A percentile compares a stretch with the other conserved stretches of the same genome.
Conservation (phyloP, 805 yeast genomes). For the Monosporozyma solicola region DNA sequence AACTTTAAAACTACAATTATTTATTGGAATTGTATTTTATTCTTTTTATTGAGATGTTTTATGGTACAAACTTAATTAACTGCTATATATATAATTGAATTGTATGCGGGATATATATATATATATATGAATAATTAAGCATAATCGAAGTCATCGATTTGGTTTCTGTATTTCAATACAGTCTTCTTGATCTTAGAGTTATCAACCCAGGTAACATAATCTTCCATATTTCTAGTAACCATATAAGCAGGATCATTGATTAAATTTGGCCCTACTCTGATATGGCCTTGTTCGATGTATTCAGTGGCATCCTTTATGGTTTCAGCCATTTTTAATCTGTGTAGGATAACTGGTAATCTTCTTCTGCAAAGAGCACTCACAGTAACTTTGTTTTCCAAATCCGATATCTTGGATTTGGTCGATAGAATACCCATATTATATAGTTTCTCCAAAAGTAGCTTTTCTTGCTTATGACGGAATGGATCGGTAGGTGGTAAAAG, state of each 20-base stretch:
- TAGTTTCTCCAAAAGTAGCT: conserved; percentile 75
- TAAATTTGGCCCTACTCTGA: conserved; percentile 92
- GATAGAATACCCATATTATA: conserved; percentile 82
- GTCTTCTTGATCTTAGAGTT: conserved; percentile 86
- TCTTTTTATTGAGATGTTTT: neutral
- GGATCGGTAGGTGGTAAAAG: conserved; percentile 83
- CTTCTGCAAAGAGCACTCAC: conserved; percentile 91
- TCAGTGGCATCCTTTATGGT: conserved; percentile 81
- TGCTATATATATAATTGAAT: too few relatives aligned
- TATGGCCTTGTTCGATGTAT: conserved; percentile 94
- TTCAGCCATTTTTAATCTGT: conserved; percentile 88
- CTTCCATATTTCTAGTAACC: conserved; percentile 91
- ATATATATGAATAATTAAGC: neutral
- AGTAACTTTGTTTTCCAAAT: conserved; percentile 81
- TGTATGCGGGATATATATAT: neutral
- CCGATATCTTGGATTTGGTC: conserved; percentile 83
- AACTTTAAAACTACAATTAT: neutral
- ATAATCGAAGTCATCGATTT: conserved; percentile 47
- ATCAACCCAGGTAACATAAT: conserved; percentile 97
- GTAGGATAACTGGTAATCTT: conserved; percentile 90
- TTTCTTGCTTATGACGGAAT: conserved; percentile 80
- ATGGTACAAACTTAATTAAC: neutral
- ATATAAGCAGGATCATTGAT: conserved; percentile 93
- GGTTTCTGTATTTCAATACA: conserved; percentile 77
- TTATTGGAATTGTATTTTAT: neutral